Percentiles rank a stretch among this genome's conserved stretches.
Evolutionary conservation across 768 basidiomycete genomes (phyloP).

Genomic region (Suillus alpinus): DNA sequence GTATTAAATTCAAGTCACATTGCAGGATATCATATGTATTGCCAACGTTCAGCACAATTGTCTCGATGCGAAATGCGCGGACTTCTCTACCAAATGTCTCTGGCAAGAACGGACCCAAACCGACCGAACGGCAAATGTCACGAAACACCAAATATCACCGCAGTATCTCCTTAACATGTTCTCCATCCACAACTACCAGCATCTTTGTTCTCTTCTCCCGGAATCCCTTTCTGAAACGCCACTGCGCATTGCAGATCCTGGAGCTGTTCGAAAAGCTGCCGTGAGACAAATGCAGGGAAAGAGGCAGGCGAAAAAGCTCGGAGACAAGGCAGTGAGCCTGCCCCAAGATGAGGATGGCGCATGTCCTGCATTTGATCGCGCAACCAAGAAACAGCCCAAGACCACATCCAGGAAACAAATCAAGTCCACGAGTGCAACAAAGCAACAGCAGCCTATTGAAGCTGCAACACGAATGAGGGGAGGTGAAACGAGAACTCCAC

Average conservation of each 20-base stretch:
- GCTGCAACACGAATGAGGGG: background rate
- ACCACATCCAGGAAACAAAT: background rate
- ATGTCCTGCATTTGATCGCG: background rate
- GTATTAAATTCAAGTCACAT: background rate
- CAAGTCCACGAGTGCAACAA: background rate
- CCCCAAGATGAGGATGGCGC: background rate
- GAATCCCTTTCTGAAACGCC: background rate
- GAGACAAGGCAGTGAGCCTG: background rate
- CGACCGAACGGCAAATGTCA: background rate
- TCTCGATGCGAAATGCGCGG: constrained; percentile 4
- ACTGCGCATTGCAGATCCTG: background rate
- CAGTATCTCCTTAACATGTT: constrained; percentile 16
- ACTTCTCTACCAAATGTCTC: background rate
- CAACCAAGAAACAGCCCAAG: background rate
- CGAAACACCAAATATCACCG: constrained; percentile 6
- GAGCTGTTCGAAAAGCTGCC: background rate
- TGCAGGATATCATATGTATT: constrained; percentile 13
- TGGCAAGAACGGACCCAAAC: constrained; percentile 13
- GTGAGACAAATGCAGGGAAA: constrained; percentile 2
- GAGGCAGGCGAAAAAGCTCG: background rate
- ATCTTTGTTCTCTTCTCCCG: constrained; percentile 5
- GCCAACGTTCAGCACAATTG: constrained; percentile 21
- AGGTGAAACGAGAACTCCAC: background rate
- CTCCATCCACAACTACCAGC: constrained; percentile 18
- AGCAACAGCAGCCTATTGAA: background rate